A percentile compares a stretch with the other conserved stretches of the same genome.
Conservation (phyloP, 1,284 basidiomycete genomes). For the Athelia psychrophila region DNA sequence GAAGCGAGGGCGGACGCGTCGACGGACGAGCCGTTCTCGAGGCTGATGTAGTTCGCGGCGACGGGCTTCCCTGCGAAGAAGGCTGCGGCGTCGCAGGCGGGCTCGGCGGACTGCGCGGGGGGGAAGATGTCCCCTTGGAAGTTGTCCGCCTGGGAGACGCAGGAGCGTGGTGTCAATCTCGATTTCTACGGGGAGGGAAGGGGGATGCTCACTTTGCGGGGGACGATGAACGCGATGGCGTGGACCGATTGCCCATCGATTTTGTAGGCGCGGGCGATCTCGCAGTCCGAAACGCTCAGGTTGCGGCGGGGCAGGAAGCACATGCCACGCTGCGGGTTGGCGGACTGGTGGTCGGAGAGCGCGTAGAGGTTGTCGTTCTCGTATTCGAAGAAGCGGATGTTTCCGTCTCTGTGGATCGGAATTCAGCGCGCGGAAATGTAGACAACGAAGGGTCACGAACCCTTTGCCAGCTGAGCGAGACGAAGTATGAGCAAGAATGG, state of each 20-base stretch:
- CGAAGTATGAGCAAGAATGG: slow-evolving; percentile 3
- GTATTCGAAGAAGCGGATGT: slow-evolving; percentile 95
- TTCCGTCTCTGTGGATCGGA: slow-evolving; percentile 68
- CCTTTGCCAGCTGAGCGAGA: slow-evolving; percentile 65
- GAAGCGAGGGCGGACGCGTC: slow-evolving; percentile 27
- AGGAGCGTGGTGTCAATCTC: background rate
- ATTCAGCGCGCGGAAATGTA: slow-evolving; percentile 16
- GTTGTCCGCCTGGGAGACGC: slow-evolving; percentile 78
- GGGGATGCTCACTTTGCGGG: slow-evolving; percentile 66
- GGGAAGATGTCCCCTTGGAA: slow-evolving; percentile 97
- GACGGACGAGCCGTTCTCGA: slow-evolving; percentile 54
- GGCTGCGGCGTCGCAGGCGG: slow-evolving; percentile 79
- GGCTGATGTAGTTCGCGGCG: slow-evolving; percentile 66
- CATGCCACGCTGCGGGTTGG: slow-evolving; percentile 94
- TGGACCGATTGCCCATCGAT: slow-evolving; percentile 76
- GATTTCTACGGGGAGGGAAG: background rate
- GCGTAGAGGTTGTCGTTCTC: slow-evolving; percentile 83
- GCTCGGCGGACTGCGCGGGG: slow-evolving; percentile 79
- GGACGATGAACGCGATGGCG: slow-evolving; percentile 92
- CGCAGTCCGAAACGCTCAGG: slow-evolving; percentile 87
- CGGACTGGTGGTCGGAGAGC: slow-evolving; percentile 86
- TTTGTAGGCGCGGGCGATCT: slow-evolving; percentile 96
- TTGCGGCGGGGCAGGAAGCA: slow-evolving; percentile 92
- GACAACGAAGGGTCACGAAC: slow-evolving; percentile 32
- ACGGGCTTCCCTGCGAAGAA: slow-evolving; percentile 86